Conservation (phyloP, 1,139 yeast genomes). For the Suhomyces ambrosiae region DNA sequence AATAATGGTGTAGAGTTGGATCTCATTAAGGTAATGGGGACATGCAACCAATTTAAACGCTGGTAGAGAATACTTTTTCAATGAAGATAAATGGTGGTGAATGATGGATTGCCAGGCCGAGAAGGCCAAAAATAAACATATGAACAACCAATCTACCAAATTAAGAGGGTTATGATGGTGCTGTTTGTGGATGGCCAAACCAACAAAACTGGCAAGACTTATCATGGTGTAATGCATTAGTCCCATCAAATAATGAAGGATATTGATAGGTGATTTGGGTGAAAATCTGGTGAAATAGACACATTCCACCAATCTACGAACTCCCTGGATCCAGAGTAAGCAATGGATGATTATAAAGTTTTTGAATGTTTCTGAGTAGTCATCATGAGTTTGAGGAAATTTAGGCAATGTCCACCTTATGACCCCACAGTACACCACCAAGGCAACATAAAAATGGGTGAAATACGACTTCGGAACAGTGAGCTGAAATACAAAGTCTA, state of each 20-base stretch:
- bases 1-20: slow-evolving; percentile 56
- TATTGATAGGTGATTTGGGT: slow-evolving; percentile 60
- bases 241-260: slow-evolving; percentile 78
- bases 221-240: slow-evolving; percentile 58
- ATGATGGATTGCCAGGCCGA: slow-evolving; percentile 59
- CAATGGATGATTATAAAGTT: slow-evolving; percentile 18
- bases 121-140: slow-evolving; percentile 40
- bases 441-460: slow-evolving; percentile 47
- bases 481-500: slow-evolving; percentile 13
- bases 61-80: slow-evolving; percentile 73
- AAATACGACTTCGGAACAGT: slow-evolving; percentile 56
- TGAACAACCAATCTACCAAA: slow-evolving; percentile 23
- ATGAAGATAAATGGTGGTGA: slow-evolving; percentile 60
- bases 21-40: slow-evolving; percentile 84
- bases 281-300: slow-evolving; percentile 50
- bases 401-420: slow-evolving; percentile 4
- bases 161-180: slow-evolving; percentile 45
- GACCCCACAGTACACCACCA: slow-evolving; percentile 18
- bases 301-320: slow-evolving; percentile 67
- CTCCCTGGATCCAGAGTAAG: slow-evolving; percentile 53
- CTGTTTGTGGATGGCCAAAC: slow-evolving; percentile 1
- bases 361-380: slow-evolving; percentile 1
- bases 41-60: slow-evolving; percentile 56
- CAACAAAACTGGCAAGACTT: slow-evolving; percentile 1
- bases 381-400: not conserved